phyloP scores from a whole-genome alignment of 176 grass and related monocot genomes.

The Oryza meridionalis region DNA sequence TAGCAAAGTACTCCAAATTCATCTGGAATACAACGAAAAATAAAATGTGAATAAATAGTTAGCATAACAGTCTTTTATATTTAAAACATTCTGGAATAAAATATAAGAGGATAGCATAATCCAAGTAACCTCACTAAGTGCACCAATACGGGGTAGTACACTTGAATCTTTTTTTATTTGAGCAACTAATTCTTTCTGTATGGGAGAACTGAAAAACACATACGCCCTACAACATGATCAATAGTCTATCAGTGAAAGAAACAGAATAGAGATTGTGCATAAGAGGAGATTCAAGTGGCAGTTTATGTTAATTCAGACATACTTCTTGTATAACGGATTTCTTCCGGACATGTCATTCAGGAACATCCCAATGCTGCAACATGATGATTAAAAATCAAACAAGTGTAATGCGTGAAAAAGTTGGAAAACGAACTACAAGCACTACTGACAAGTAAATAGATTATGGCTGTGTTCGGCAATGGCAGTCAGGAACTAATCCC shows the following conservation, averaged over 20 bases:
- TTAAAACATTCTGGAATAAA: slow-evolving; percentile 31
- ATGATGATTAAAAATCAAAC: slow-evolving; percentile 55
- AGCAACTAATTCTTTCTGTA: slow-evolving; percentile 78
- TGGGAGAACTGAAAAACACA: slow-evolving; percentile 93
- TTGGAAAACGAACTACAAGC: neutral
- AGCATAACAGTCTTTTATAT: slow-evolving; percentile 32
- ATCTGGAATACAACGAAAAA: slow-evolving; percentile 60
- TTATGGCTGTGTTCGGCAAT: neutral
- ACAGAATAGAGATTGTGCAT: slow-evolving; percentile 30
- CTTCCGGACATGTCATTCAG: slow-evolving; percentile 94
- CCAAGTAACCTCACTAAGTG: slow-evolving; percentile 84
- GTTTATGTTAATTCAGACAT: slow-evolving; percentile 38
- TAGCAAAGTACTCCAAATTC: slow-evolving; percentile 99
- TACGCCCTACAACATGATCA: slow-evolving; percentile 63
- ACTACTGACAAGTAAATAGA: neutral
- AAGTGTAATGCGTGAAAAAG: slow-evolving; percentile 5
- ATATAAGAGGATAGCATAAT: slow-evolving; percentile 23
- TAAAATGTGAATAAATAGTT: slow-evolving; percentile 31
- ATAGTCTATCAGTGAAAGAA: slow-evolving; percentile 32
- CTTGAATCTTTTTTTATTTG: slow-evolving; percentile 85
- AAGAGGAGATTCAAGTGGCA: slow-evolving; percentile 26
- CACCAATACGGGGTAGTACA: slow-evolving; percentile 82
- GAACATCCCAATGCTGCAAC: slow-evolving; percentile 80
- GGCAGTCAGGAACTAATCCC: no score
- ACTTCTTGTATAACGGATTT: slow-evolving; percentile 98